These are phyloP conservation scores for Saprolegnia parasitica DNA, from an alignment of 352 stramenopile species.

Conservation along the genomic window DNA sequence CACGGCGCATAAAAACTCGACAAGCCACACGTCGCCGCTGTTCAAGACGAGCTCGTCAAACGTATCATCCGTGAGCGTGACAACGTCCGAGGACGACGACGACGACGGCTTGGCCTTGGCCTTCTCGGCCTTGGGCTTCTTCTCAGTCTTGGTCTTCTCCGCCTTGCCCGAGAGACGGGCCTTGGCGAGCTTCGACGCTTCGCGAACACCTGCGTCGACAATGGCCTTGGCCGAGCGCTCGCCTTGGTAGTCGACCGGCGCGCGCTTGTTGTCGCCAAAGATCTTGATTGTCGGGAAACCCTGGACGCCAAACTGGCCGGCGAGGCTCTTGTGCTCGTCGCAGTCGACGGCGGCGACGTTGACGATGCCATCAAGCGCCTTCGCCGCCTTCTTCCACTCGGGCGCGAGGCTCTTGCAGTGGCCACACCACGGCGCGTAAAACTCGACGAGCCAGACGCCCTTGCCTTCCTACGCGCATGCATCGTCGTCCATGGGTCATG, in stretches of 20 bases:
- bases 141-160: slow-evolving; percentile 41
- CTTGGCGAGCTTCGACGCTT: slow-evolving; percentile 73
- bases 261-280: slow-evolving; percentile 81
- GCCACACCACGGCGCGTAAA: slow-evolving; percentile 93
- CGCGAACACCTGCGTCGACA: slow-evolving; percentile 71
- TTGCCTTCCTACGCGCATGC: slow-evolving; percentile 43
- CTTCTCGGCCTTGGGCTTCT: slow-evolving; percentile 32
- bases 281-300: slow-evolving; percentile 94
- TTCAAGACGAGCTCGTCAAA: slow-evolving; percentile 90
- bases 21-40: slow-evolving; percentile 85
- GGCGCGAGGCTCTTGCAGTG: slow-evolving; percentile 92
- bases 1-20: slow-evolving; percentile 92
- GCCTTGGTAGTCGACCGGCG: slow-evolving; percentile 71
- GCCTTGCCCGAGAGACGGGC: slow-evolving; percentile 59
- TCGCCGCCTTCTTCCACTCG: slow-evolving; percentile 89
- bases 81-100: slow-evolving; percentile 52
- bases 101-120: slow-evolving; percentile 42
- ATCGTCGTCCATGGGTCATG: not conserved
- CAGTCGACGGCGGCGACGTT: slow-evolving; percentile 87
- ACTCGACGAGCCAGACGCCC: slow-evolving; percentile 92
- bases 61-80: slow-evolving; percentile 87
- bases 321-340: slow-evolving; percentile 75
- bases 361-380: slow-evolving; percentile 83
- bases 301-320: slow-evolving; percentile 82
- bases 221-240: slow-evolving; percentile 79